phyloP scores from a whole-genome alignment of 2,329 filamentous ascomycete genomes.

The Emmonsiellopsis sp. region DNA sequence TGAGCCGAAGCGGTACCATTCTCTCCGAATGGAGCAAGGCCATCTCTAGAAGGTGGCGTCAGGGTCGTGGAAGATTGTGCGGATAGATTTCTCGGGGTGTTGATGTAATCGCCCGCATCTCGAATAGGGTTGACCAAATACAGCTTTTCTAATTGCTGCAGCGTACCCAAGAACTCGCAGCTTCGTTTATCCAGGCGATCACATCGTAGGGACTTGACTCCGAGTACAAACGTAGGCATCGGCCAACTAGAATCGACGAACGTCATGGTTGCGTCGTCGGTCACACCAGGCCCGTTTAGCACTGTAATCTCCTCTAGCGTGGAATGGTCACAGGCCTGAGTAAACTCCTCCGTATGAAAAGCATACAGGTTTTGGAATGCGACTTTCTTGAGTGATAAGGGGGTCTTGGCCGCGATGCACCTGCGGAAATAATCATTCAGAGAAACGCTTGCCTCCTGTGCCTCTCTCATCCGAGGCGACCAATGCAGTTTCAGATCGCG shows the following conservation, averaged over 20 bases:
- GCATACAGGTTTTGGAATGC: conserved; percentile 51
- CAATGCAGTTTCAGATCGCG: conserved; percentile 49
- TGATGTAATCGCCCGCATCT: conserved; percentile 22
- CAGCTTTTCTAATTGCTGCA: conserved; percentile 39
- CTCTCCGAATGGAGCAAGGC: not conserved
- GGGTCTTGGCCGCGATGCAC: conserved; percentile 38
- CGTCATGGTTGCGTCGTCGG: conserved; percentile 30
- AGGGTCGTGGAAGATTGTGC: conserved; percentile 4
- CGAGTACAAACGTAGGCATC: conserved; percentile 20
- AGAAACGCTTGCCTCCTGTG: conserved; percentile 47
- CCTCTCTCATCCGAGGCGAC: conserved; percentile 51
- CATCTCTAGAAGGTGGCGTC: not conserved
- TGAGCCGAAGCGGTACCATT: not conserved
- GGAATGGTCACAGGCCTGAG: conserved; percentile 32
- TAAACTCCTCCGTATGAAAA: conserved; percentile 39
- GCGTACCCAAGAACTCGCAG: conserved; percentile 32
- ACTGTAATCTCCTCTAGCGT: conserved; percentile 41
- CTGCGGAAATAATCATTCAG: conserved; percentile 48
- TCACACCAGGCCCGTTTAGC: conserved; percentile 42
- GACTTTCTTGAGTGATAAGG: conserved; percentile 40
- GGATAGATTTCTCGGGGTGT: conserved; percentile 14
- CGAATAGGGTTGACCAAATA: conserved; percentile 41
- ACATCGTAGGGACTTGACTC: conserved; percentile 39
- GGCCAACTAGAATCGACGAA: conserved; percentile 51
- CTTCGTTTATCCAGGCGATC: conserved; percentile 40